Base-by-base conservation (phyloP, 169 alveolate species). In the Eimeria necatrix region DNA sequence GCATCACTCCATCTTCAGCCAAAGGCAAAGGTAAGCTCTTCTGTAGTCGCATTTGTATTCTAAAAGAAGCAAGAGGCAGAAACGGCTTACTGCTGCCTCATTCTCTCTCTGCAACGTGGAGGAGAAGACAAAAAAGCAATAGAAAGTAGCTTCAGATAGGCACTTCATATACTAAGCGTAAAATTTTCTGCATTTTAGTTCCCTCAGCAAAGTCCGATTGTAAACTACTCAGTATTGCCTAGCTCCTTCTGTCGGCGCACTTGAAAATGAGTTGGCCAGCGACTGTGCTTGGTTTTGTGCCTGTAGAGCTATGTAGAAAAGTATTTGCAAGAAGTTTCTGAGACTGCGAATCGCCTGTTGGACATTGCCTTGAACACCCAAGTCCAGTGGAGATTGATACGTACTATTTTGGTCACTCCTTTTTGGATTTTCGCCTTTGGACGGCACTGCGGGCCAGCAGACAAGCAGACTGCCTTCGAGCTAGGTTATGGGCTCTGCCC, bases 371-470 rank as follows among this genome's bases (percentile, higher is more conserved):
- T 80, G 51, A 48, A 49, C 26, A 32, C 71, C 26, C 24, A 49
- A 24, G 26, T 20, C 12, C 89, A 80, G 70, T 80, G 89, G 89
- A 41, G 71, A 10, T 51, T 80, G 18, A 68, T 80, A 61, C 89
- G 89, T 60, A 80, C 71, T 12, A 9, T 80, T 5, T 24, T 80
- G 89, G 89, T 80, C n/a, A 68, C 51, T 8, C 89, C 89, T 4
- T 80, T 80, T 80, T 80, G 89, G 89, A 61, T 49, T 4, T 80
- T 80, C 24, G 89, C 71, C 20, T 80, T 80, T 51, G 89, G 89
- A 22, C 70, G 70, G 89, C 26, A 80, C 89, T 22, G 71, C 89
- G 89, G 89, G 52, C 89, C 89, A 7, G 89, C 89, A 48, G 89
- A 80, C 12, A 80, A 80, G 89, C 14, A 51, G 5, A 68, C 70